Evolutionary conservation across 805 yeast species (phyloP), one percentile per base, ranked within the genome.

Genomic region (Metschnikowia henanensis): DNA sequence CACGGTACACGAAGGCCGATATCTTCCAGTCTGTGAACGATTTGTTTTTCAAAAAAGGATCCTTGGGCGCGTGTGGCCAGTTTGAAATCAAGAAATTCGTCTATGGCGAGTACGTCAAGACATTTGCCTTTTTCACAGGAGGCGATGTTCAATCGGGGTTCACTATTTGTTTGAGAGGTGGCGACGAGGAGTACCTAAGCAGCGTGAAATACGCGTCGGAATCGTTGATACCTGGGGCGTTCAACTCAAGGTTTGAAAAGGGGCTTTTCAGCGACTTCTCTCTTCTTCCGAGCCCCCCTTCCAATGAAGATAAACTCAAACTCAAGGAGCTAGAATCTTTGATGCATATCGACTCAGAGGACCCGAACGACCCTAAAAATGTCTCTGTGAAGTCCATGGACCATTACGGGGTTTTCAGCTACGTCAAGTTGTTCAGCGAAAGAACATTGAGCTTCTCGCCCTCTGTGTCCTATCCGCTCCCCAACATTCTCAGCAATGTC

Each of bases 81-180:
- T 84, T 94, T 59, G 88, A 84, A 49, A 87, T 87, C 9, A 79
- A 79, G 50, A 77, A 85, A 3, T 92, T 70, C 58, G 69, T 81
- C 3, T 77, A 71, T 57, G 75, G 78, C 4, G 73, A 79, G 44
- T 46, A 70, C 1, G 70, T 81, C 13, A 86, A 89, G 58, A 81
- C 95, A 0, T 87, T 84, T 57, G 74, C 89, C n/a, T 86, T 79
- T 52, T 76, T 94, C 43, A 77, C 83, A 1, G 98, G 97, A 0
- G 82, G 91, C 50, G 81, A 83, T 29, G 71, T 75, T 8, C 79
- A 77, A 31, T 64, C 83, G 0, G 99, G 99, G 0, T 83, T 91
- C 30, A 90, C 98, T 0, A 77, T 92, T n/a, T 70, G 87, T 12
- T 62, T 94, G n/a, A 70, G 98, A 42, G 99, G 98, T 2, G 84